Percentiles rank a stretch among this genome's conserved stretches.
These are phyloP conservation scores for Marchantia paleacea DNA, from an alignment of 225 moss, liverwort and hornwort species.

Conservation along the genomic window DNA sequence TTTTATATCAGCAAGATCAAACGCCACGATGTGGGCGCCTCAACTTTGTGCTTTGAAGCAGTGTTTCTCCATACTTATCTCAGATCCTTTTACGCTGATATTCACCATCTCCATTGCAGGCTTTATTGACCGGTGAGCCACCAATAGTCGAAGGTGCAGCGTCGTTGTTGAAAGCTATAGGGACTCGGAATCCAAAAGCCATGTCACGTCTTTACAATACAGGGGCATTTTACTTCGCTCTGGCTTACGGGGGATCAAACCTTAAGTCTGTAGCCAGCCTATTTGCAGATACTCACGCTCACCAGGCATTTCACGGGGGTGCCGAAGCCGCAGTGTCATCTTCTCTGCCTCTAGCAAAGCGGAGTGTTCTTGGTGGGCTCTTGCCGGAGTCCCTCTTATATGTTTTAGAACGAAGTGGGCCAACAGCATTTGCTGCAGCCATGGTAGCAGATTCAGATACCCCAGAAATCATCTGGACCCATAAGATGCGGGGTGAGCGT, in stretches of 20 bases:
- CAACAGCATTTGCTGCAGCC: constrained; percentile 69
- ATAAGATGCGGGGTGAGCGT: constrained; percentile 89
- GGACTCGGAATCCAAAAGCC: constrained; percentile 81
- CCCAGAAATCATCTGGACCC: constrained; percentile 93
- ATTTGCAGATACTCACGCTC: constrained; percentile 77
- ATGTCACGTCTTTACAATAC: constrained; percentile 91
- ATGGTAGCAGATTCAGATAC: constrained; percentile 89
- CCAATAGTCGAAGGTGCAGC: constrained; percentile 82
- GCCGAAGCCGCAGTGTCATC: constrained; percentile 93
- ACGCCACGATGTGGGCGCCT: background rate
- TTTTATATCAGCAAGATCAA: background rate
- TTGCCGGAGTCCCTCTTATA: constrained; percentile 87
- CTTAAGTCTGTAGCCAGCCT: constrained; percentile 79
- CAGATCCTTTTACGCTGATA: background rate
- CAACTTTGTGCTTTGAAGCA: too few species aligned
- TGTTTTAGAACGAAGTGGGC: constrained; percentile 84
- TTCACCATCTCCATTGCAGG: constrained; percentile 38
- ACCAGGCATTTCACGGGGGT: constrained; percentile 91
- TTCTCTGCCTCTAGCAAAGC: constrained; percentile 89
- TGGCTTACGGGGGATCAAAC: constrained; percentile 87
- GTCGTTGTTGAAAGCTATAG: constrained; percentile 71
- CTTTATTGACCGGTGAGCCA: constrained; percentile 81
- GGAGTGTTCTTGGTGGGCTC: constrained; percentile 79
- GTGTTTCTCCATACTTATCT: too few species aligned
- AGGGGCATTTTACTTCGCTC: constrained; percentile 86